phyloP scores from a whole-genome alignment of 176 grass and related monocot species.

The Aegilops speltoides region DNA sequence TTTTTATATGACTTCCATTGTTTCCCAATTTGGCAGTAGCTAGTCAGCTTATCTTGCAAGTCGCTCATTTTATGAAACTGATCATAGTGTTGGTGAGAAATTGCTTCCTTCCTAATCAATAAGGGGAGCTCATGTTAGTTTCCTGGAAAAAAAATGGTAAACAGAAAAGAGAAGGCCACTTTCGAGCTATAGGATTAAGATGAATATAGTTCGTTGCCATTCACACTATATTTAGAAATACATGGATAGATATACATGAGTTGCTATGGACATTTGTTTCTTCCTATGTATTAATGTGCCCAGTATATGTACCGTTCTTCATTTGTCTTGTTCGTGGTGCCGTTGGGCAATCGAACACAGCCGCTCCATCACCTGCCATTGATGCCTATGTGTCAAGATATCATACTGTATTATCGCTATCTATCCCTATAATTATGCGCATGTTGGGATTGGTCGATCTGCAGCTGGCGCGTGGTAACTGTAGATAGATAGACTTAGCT shows the following conservation, averaged over 20 bases:
- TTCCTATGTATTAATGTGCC: neutral
- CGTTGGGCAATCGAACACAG: neutral
- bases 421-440: neutral
- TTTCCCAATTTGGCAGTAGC: too few relatives aligned
- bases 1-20: neutral
- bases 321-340: neutral
- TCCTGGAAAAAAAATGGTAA: neutral
- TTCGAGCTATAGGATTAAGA: neutral
- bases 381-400: neutral
- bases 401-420: neutral
- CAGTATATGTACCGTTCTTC: neutral
- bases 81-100: neutral
- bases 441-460: neutral
- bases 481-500: neutral
- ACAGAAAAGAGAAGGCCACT: neutral
- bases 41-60: neutral
- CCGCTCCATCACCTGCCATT: neutral
- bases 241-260: neutral
- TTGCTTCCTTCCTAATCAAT: neutral
- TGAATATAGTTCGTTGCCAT: neutral
- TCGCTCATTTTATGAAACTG: neutral
- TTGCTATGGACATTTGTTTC: neutral
- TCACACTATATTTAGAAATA: neutral
- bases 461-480: neutral
- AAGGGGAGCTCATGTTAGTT: neutral